Conservation (phyloP, 257 asterid genomes). For the Pogostemon cablin region DNA sequence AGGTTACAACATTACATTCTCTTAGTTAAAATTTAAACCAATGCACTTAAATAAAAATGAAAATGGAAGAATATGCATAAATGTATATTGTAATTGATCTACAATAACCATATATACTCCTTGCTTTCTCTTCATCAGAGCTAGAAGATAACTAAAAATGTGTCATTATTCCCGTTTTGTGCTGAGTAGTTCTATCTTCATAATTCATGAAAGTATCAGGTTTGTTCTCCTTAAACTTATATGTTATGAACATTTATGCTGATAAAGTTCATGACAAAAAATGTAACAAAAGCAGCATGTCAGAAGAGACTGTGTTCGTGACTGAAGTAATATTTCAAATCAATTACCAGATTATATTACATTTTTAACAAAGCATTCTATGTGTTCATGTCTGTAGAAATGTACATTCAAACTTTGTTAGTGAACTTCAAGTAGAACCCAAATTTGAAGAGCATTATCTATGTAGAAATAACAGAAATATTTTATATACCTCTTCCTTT, state of each 20-base stretch:
- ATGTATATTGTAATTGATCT: no score
- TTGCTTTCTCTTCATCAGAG: slow-evolving; percentile 31
- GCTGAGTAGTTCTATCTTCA: slow-evolving; percentile 21
- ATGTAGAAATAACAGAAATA: background rate
- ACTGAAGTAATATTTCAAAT: no score
- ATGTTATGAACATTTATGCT: slow-evolving; percentile 30
- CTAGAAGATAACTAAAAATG: slow-evolving; percentile 13
- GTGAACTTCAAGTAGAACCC: background rate
- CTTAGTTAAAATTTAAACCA: no score
- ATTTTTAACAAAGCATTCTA: background rate
- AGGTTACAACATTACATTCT: no score
- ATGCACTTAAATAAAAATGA: no score
- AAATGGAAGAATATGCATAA: no score
- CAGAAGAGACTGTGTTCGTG: background rate
- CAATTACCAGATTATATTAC: background rate
- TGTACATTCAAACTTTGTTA: background rate
- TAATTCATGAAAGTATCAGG: slow-evolving; percentile 14
- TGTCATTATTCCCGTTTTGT: slow-evolving; percentile 12
- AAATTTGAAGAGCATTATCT: background rate
- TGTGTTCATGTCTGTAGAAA: background rate
- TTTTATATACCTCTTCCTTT: slow-evolving; percentile 40
- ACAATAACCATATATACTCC: slow-evolving; percentile 10
- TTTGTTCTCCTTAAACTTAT: slow-evolving; percentile 23
- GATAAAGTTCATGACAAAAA: slow-evolving; percentile 34
- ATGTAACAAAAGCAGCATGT: slow-evolving; percentile 17